A percentile compares a stretch with the other conserved stretches of the same genome.
phyloP scores from a whole-genome alignment of 139 green algal genomes.

The Ostreobium quekettii region DNA sequence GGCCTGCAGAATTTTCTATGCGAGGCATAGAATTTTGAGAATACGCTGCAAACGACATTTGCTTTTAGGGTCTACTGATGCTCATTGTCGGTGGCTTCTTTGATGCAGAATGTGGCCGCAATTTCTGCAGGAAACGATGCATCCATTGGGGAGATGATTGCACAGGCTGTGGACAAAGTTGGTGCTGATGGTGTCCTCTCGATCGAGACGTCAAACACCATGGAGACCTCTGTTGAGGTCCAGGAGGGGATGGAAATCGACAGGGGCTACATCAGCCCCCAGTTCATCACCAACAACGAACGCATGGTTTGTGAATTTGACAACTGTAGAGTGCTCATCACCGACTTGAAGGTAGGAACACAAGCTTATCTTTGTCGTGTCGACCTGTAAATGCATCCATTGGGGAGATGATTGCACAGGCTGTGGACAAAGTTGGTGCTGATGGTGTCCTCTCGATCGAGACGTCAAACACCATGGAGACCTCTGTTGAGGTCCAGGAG shows the following conservation, averaged over 20 bases:
- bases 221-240: slow-evolving; percentile 49
- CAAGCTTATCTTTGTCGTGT: too few relatives aligned
- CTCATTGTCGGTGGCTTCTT: too few relatives aligned
- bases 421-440: slow-evolving; percentile 98
- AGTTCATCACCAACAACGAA: slow-evolving; percentile 99
- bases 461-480: slow-evolving; percentile 91
- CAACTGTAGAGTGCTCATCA: slow-evolving; percentile 64
- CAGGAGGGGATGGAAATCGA: slow-evolving; percentile 93
- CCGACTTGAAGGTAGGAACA: slow-evolving; percentile 83
- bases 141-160: slow-evolving; percentile 91
- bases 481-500: slow-evolving; percentile 95
- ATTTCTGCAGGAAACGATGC: slow-evolving; percentile 92
- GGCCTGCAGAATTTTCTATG: background rate
- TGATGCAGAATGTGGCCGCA: slow-evolving; percentile 90
- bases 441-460: slow-evolving; percentile 97
- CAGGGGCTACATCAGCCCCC: slow-evolving; percentile 96
- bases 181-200: slow-evolving; percentile 81
- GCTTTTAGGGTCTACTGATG: background rate
- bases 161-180: slow-evolving; percentile 86
- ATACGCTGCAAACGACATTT: background rate
- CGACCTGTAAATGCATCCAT: too few relatives aligned
- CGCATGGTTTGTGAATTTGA: slow-evolving; percentile 90
- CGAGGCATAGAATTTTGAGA: background rate
- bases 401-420: slow-evolving; percentile 90
- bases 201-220: slow-evolving; percentile 72